Conservation (phyloP, 2,329 filamentous ascomycete genomes). For the Escovopsis sp. region DNA sequence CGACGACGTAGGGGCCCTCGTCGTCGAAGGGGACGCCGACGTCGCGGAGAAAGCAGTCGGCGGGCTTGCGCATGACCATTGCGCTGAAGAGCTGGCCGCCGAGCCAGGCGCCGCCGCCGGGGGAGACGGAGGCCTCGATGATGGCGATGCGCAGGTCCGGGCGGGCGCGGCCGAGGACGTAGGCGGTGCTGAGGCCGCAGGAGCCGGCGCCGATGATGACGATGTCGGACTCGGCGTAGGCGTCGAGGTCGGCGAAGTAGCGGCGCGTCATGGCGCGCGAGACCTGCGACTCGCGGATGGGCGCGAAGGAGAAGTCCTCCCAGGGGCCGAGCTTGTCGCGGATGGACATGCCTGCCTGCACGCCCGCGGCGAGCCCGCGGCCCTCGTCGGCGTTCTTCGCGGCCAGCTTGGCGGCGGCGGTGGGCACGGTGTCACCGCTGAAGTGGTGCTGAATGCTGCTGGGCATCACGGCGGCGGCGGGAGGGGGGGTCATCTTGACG, state of each 20-base stretch:
- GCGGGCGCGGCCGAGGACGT: conserved; percentile 67
- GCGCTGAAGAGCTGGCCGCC: conserved; percentile 89
- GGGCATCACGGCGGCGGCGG: no score
- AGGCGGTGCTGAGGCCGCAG: conserved; percentile 74
- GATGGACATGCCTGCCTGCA: conserved; percentile 28
- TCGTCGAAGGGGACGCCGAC: conserved; percentile 77
- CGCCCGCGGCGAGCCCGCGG: no score
- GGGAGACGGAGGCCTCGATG: conserved; percentile 75
- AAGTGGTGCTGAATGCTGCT: no score
- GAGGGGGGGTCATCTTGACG: no score
- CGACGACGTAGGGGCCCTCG: conserved; percentile 76
- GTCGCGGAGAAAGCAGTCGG: conserved; percentile 69
- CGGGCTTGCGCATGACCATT: conserved; percentile 91
- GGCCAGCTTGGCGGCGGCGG: conserved; percentile 25
- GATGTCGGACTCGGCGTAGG: conserved; percentile 81
- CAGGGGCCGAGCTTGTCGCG: conserved; percentile 60
- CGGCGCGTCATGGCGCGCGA: conserved; percentile 86
- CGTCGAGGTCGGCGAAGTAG: conserved; percentile 83
- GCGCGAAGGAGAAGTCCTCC: conserved; percentile 68
- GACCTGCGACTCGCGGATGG: conserved; percentile 84
- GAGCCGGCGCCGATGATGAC: conserved; percentile 87
- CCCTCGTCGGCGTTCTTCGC: conserved; percentile 17
- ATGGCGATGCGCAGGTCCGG: conserved; percentile 87
- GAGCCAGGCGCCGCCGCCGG: conserved; percentile 82
- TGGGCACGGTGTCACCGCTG: not conserved